Base-by-base conservation (phyloP, 164 flowering plant species). In the Vitis riparia region DNA sequence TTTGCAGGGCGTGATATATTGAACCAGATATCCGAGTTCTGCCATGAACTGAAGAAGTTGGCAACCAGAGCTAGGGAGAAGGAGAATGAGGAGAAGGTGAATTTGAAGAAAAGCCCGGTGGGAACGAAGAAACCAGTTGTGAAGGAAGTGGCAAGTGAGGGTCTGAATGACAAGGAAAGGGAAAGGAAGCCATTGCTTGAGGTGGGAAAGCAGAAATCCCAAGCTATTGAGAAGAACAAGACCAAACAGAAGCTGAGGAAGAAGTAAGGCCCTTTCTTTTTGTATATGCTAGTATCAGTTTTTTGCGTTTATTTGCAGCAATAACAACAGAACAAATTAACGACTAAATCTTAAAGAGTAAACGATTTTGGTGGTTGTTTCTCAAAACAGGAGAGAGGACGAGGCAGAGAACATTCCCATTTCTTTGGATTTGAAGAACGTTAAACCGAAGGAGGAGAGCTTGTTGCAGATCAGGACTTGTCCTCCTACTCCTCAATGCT, bases 401-500 rank as follows among this genome's bases (percentile, higher is more conserved):
- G 85, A 77, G 19, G 72, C 65, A 49, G 94, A 90, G 75, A 85
- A 88, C 78, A 75, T 57, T 23, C 85, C 80, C 12, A 29, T 72
- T 11, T 8, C 83, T 68, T 15, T 82, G 67, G 77, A 85, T 47
- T 53, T 83, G 79, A 84, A 84, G 75, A 76, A 68, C 65, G 55
- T 76, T 15, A 77, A 58, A 75, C 72, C 63, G 66, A 70, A 53
- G 79, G 82, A 72, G 32, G 84, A 83, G 65, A 79, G 62, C 19
- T 14, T 78, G 66, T 48, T 80, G 72, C 89, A 80, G 59, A 85
- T 89, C 56, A 68, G 93, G 55, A 85, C 86, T 3, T 77, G 71
- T 63, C 97, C 97, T 67, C 97, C 94, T 5, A 75, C 94, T 59
- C 97, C 94, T 12, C 97, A 90, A 62, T 83, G 90, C 70, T 89